phyloP scores from a whole-genome alignment of 768 basidiomycete genomes.

The Plicaturopsis crispa region DNA sequence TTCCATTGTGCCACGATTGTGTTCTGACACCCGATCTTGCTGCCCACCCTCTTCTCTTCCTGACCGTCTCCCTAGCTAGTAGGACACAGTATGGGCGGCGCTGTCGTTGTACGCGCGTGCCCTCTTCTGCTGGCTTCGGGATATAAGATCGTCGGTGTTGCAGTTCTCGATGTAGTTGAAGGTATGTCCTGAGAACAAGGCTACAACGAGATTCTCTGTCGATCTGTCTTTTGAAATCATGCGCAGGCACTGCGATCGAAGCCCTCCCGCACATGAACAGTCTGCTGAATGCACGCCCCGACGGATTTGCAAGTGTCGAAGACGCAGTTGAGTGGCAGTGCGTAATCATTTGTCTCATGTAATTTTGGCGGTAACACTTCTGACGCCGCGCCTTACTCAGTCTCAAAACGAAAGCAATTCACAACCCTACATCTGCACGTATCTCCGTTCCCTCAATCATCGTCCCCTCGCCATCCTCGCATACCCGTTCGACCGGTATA shows the following conservation, averaged over 20 bases:
- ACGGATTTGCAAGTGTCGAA: constrained; percentile 75
- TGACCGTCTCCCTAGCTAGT: constrained; percentile 65
- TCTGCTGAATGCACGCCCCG: constrained; percentile 79
- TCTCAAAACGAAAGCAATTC: constrained; percentile 73
- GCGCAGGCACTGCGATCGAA: constrained; percentile 81
- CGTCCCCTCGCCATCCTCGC: constrained; percentile 26
- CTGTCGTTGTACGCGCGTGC: constrained; percentile 71
- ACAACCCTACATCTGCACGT: constrained; percentile 74
- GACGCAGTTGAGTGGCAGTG: constrained; percentile 96
- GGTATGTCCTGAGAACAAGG: too few species aligned
- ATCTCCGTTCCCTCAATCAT: constrained; percentile 84
- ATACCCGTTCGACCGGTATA: constrained; percentile 28
- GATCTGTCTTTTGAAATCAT: background rate
- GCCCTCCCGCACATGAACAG: constrained; percentile 90
- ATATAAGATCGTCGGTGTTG: constrained; percentile 70
- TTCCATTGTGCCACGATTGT: background rate
- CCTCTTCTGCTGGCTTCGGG: constrained; percentile 57
- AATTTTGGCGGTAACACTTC: background rate
- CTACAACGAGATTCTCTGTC: background rate
- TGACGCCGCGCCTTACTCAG: constrained; percentile 29
- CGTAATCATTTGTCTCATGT: constrained; percentile 23
- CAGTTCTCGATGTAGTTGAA: constrained; percentile 86
- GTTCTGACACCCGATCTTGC: constrained; percentile 2
- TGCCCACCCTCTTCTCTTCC: too few species aligned
- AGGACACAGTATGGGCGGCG: constrained; percentile 96